Evolutionary conservation across 352 stramenopile species (phyloP).

Genomic region (Phytophthora sp.): DNA sequence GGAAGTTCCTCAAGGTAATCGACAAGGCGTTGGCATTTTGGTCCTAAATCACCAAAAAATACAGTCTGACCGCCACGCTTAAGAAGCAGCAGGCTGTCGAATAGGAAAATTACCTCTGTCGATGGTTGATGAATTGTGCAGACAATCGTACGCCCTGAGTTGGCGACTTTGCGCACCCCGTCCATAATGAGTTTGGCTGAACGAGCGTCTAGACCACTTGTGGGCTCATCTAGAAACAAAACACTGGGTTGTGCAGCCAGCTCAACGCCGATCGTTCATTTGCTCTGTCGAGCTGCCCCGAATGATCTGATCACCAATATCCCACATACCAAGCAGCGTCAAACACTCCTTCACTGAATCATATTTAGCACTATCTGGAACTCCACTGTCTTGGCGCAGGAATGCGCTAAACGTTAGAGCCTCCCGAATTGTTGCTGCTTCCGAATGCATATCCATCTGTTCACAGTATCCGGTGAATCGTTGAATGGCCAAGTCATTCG

Average conservation of each 20-base stretch:
- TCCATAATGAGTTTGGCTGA: constrained; percentile 65
- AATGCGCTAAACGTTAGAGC: constrained; percentile 87
- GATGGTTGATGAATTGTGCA: constrained; percentile 36
- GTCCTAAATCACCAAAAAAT: constrained; percentile 79
- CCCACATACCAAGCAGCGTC: constrained; percentile 63
- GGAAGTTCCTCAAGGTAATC: constrained; percentile 60
- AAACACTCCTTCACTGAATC: constrained; percentile 78
- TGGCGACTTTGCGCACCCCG: constrained; percentile 52
- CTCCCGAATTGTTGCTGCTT: constrained; percentile 89
- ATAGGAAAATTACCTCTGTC: constrained; percentile 48
- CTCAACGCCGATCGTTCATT: constrained; percentile 47
- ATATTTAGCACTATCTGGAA: constrained; percentile 46
- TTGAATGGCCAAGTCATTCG: constrained; percentile 23
- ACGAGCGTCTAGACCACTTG: constrained; percentile 63
- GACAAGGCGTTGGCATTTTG: constrained; percentile 37
- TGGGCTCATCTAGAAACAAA: constrained; percentile 55
- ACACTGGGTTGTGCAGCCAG: constrained; percentile 39
- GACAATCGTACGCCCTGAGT: constrained; percentile 76
- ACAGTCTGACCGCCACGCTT: constrained; percentile 76
- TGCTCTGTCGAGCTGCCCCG: constrained; percentile 37
- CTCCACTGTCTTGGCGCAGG: constrained; percentile 51
- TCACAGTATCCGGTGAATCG: constrained; percentile 57
- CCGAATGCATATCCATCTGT: constrained; percentile 87
- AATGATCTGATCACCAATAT: constrained; percentile 51
- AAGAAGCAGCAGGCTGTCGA: constrained; percentile 79